Percentiles rank a stretch among this genome's conserved stretches.
Conservation (phyloP, 192 early-diverging fungal genomes). For the Coemansia sp. region DNA sequence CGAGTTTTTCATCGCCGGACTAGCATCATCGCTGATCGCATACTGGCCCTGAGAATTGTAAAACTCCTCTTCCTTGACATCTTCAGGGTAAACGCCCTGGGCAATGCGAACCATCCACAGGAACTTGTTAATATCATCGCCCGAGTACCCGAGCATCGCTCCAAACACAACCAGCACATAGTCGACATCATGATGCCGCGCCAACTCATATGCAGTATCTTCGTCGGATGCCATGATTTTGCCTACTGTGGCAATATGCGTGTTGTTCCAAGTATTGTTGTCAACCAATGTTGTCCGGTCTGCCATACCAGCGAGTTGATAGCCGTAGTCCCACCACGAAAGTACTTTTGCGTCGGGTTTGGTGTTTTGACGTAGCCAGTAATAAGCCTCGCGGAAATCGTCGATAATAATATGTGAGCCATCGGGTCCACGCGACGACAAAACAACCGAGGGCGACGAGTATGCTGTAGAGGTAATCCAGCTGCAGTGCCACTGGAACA, state of each 20-base stretch:
- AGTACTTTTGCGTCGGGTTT: constrained; percentile 89
- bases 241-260: constrained; percentile 98
- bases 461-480: constrained; percentile 98
- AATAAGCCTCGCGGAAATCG: constrained; percentile 99
- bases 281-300: constrained; percentile 96
- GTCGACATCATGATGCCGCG: constrained; percentile 91
- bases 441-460: constrained; percentile 97
- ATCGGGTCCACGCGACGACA: constrained; percentile 83
- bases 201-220: constrained; percentile 89
- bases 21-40: constrained; percentile 85
- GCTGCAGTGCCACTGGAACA: constrained; percentile 97
- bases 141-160: constrained; percentile 94
- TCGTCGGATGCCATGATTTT: constrained; percentile 89
- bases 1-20: constrained; percentile 84
- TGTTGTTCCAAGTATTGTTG: constrained; percentile 99
- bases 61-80: constrained; percentile 86
- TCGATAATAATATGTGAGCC: constrained; percentile 97
- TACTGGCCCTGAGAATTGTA: constrained; percentile 91
- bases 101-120: constrained; percentile 99
- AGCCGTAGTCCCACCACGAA: constrained; percentile 99
- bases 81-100: constrained; percentile 94
- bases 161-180: constrained; percentile 98
- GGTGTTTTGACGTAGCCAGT: constrained; percentile 99
- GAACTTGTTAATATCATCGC: constrained; percentile 99
- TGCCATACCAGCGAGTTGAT: constrained; percentile 99